Conservation (phyloP, 257 asterid genomes). For the Ligustrum vulgare region DNA sequence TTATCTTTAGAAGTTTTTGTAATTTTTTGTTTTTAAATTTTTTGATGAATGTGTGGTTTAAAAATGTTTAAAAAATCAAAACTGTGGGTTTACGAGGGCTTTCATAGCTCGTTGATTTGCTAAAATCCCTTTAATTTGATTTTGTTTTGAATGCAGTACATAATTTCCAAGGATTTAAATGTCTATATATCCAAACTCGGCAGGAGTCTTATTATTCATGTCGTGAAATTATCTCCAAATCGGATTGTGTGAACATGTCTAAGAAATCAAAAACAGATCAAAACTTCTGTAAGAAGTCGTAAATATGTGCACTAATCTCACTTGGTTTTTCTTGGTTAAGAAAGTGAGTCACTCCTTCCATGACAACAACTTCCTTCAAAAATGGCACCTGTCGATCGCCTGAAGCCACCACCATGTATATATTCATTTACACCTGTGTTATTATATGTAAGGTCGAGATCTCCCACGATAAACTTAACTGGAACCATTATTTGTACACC, state of each 20-base stretch:
- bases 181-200: too few relatives aligned
- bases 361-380: slow-evolving; percentile 65
- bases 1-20: too few relatives aligned
- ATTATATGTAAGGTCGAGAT: slow-evolving; percentile 63
- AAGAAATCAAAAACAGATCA: too few relatives aligned
- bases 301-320: slow-evolving; percentile 66
- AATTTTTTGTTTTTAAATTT: too few relatives aligned
- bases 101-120: background rate
- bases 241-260: too few relatives aligned
- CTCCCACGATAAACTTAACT: slow-evolving; percentile 81
- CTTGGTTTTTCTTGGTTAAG: slow-evolving; percentile 75
- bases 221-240: too few relatives aligned
- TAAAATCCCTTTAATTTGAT: too few relatives aligned
- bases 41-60: too few relatives aligned
- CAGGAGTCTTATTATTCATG: too few relatives aligned
- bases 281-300: slow-evolving; percentile 63
- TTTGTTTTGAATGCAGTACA: too few relatives aligned
- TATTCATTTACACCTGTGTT: slow-evolving; percentile 74
- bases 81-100: background rate
- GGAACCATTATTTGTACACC: slow-evolving; percentile 75
- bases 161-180: too few relatives aligned
- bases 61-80: too few relatives aligned
- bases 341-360: slow-evolving; percentile 96
- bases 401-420: slow-evolving; percentile 67
- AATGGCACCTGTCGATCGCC: slow-evolving; percentile 61